Conservation (phyloP, 768 basidiomycete genomes). For the Russula ochroleuca region DNA sequence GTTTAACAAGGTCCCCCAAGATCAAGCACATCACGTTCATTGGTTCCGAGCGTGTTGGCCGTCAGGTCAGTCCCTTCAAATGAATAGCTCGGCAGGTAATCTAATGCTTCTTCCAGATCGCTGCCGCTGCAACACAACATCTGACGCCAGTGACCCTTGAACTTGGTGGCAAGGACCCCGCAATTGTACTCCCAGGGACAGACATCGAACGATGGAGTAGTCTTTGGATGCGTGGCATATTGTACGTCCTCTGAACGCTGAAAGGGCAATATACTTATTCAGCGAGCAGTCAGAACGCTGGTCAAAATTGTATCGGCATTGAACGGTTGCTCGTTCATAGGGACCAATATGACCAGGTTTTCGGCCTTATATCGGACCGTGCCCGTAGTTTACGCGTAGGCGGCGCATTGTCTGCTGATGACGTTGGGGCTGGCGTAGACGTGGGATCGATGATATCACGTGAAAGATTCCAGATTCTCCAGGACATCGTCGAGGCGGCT, state of each 20-base stretch:
- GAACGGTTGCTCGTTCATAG: slow-evolving; percentile 87
- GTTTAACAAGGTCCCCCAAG: slow-evolving; percentile 67
- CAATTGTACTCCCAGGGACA: slow-evolving; percentile 81
- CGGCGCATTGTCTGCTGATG: slow-evolving; percentile 67
- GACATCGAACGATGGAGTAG: slow-evolving; percentile 77
- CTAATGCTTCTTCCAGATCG: slow-evolving; percentile 49
- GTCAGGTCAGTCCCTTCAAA: slow-evolving; percentile 46
- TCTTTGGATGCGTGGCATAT: slow-evolving; percentile 86
- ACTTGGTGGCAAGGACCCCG: slow-evolving; percentile 93
- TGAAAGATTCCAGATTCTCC: slow-evolving; percentile 45
- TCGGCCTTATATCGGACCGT: slow-evolving; percentile 58
- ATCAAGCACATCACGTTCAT: slow-evolving; percentile 97
- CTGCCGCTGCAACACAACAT: slow-evolving; percentile 75
- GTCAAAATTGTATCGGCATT: slow-evolving; percentile 97
- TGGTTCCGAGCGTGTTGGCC: slow-evolving; percentile 74
- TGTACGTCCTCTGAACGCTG: slow-evolving; percentile 49
- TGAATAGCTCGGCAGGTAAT: slow-evolving; percentile 8
- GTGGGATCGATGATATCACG: slow-evolving; percentile 62
- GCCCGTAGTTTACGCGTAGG: slow-evolving; percentile 70
- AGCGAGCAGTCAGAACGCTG: slow-evolving; percentile 72
- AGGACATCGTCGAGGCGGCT: slow-evolving; percentile 64
- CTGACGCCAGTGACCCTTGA: slow-evolving; percentile 92
- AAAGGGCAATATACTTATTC: neutral
- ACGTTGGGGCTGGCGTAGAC: slow-evolving; percentile 71
- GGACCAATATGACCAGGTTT: slow-evolving; percentile 71